phyloP scores from a whole-genome alignment of 2,329 filamentous ascomycete species.

The Elsinoe fawcettii region DNA sequence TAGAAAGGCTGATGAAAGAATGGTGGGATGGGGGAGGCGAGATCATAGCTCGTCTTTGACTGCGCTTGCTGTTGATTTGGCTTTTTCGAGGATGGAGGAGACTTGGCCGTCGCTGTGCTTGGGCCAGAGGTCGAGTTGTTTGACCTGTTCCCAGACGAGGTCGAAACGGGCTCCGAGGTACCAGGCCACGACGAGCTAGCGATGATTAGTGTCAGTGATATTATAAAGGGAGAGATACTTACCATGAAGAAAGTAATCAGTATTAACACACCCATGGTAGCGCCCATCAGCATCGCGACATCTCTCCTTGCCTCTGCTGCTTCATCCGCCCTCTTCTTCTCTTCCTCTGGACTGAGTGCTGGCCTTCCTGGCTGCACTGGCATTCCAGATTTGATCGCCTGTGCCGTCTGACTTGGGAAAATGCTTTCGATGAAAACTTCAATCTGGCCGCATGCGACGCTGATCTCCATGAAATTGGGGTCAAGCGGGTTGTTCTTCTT shows the following conservation, averaged over 20 bases:
- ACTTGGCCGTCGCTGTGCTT: slow-evolving; percentile 24
- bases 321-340: slow-evolving; percentile 46
- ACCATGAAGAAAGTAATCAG: slow-evolving; percentile 75
- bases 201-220: slow-evolving; percentile 9
- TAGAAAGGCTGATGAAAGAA: neutral
- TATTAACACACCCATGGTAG: slow-evolving; percentile 60
- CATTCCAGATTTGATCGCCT: slow-evolving; percentile 33
- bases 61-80: slow-evolving; percentile 18
- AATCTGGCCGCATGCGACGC: slow-evolving; percentile 63
- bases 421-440: slow-evolving; percentile 21
- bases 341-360: slow-evolving; percentile 46
- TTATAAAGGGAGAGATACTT: slow-evolving; percentile 30
- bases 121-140: slow-evolving; percentile 39
- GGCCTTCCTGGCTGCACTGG: slow-evolving; percentile 39
- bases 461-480: slow-evolving; percentile 87
- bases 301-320: slow-evolving; percentile 48
- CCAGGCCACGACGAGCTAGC: slow-evolving; percentile 68
- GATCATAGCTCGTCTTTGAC: slow-evolving; percentile 25
- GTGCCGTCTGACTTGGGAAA: slow-evolving; percentile 70
- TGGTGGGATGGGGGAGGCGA: neutral
- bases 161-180: slow-evolving; percentile 77
- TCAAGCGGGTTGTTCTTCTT: slow-evolving; percentile 91
- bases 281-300: slow-evolving; percentile 54
- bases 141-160: slow-evolving; percentile 52
- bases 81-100: slow-evolving; percentile 15